Base-by-base conservation (phyloP, 208 protist genomes). In the Balamuthia mandrillaris region DNA sequence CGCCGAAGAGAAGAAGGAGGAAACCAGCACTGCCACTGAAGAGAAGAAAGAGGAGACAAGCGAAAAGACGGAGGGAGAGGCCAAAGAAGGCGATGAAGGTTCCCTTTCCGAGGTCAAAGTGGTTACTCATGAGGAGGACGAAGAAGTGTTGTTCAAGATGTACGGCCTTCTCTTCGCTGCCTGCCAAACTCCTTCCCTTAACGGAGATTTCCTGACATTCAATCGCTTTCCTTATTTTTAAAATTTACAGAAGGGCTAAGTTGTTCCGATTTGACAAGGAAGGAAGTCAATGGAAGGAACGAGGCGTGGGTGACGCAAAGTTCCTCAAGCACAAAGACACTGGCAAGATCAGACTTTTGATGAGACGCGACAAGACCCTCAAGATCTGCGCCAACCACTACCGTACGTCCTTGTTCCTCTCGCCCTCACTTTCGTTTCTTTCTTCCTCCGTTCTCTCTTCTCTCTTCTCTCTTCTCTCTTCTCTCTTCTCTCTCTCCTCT, bases 361-460 rank as follows among this genome's bases (percentile, higher is more conserved):
- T 96, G 94, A 90, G 95, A 63, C 86, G 94, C 33, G 95, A 96
- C 35, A 93, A 96, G 87, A 96, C 91, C 5, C 70, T 95, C n/a
- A 96, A 96, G 86, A 90, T 96, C 58, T 95, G 95, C 91, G 89
- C 91, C 33, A 96, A 96, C 89, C 94, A 96, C 58, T 86, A 81
- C 58, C 31, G 86, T 92, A 90, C 41, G 54, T n/a, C n/a, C n/a
- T n/a, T n/a, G n/a, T n/a, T n/a, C n/a, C n/a, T n/a, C n/a, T n/a
- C n/a, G n/a, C n/a, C n/a, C n/a, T 21, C 6, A 47, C 24, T n/a
- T 3, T n/a, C n/a, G n/a, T n/a, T n/a, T n/a, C n/a, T n/a, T n/a
- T n/a, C n/a, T n/a, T n/a, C n/a, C n/a, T n/a, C n/a, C n/a, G n/a
- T n/a, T n/a, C n/a, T n/a, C n/a, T n/a, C n/a, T n/a, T n/a, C n/a